phyloP scores from a whole-genome alignment of 2,329 filamentous ascomycete genomes.

The Diplodia corticola region DNA sequence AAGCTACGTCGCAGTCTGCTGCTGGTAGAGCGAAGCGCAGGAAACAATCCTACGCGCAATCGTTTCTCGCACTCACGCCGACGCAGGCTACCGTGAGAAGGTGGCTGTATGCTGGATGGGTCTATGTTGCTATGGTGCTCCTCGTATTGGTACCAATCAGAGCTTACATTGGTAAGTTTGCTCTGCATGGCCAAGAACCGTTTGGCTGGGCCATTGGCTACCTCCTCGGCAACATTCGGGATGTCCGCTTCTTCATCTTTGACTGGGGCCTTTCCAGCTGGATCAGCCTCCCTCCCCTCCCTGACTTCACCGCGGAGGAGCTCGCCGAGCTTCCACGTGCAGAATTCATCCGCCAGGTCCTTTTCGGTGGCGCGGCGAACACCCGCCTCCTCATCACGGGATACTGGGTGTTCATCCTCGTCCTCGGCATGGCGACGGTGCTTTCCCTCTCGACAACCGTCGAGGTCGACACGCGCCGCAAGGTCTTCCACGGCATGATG shows the following conservation, averaged over 20 bases:
- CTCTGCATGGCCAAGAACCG: conserved; percentile 73
- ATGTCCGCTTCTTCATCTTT: conserved; percentile 71
- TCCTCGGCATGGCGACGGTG: conserved; percentile 71
- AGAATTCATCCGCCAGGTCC: conserved; percentile 62
- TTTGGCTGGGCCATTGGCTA: conserved; percentile 93
- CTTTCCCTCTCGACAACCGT: conserved; percentile 69
- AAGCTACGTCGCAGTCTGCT: conserved; percentile 22
- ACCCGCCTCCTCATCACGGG: conserved; percentile 73
- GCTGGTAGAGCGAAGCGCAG: conserved; percentile 4
- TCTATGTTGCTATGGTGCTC: conserved; percentile 66
- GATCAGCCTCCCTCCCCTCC: conserved; percentile 66
- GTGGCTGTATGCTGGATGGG: conserved; percentile 79
- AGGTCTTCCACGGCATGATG: conserved; percentile 99
- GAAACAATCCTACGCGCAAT: conserved; percentile 46
- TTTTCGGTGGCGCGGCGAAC: conserved; percentile 71
- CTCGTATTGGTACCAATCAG: conserved; percentile 73
- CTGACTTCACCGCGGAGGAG: conserved; percentile 31
- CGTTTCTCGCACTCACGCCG: conserved; percentile 78
- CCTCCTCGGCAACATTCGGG: conserved; percentile 74
- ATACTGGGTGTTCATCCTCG: conserved; percentile 73
- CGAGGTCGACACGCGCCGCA: conserved; percentile 92
- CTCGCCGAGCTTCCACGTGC: conserved; percentile 40
- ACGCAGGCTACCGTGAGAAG: conserved; percentile 74
- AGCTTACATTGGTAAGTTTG: conserved; percentile 64
- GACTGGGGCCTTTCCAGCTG: conserved; percentile 69